Conservation (phyloP, 1,284 basidiomycete species). For the Puccinia coronata region DNA sequence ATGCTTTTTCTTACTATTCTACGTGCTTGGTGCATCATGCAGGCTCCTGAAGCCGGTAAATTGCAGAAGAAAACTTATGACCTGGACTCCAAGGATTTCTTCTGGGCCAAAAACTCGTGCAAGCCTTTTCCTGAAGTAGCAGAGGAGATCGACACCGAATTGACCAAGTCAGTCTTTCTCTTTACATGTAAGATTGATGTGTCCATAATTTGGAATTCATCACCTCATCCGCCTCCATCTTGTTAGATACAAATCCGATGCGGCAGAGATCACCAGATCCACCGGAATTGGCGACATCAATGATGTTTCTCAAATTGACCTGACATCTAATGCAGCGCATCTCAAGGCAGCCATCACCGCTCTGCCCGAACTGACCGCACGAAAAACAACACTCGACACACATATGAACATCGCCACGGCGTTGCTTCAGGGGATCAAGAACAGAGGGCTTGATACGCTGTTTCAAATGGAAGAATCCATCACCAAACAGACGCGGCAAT, state of each 20-base stretch:
- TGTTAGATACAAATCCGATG: conserved; percentile 81
- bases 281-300: conserved; percentile 95
- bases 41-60: conserved; percentile 64
- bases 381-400: conserved; percentile 93
- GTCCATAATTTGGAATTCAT: not conserved
- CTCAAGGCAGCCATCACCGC: conserved; percentile 97
- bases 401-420: conserved; percentile 99
- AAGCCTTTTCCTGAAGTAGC: conserved; percentile 98
- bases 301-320: conserved; percentile 88
- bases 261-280: conserved; percentile 92
- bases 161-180: conserved; percentile 65
- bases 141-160: conserved; percentile 90
- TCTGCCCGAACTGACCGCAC: conserved; percentile 92
- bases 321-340: conserved; percentile 91
- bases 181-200: not conserved
- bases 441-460: conserved; percentile 88
- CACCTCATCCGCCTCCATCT: not conserved
- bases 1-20: not conserved
- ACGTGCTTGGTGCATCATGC: not conserved
- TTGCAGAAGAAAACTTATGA: conserved; percentile 87
- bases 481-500: conserved; percentile 74
- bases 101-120: conserved; percentile 95
- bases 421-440: conserved; percentile 91
- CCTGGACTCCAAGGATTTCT: conserved; percentile 96
- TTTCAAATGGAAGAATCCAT: conserved; percentile 95